Percentiles rank a stretch among this genome's conserved stretches.
These are phyloP conservation scores for Blastocrithidia nonstop DNA, from an alignment of 208 protist genomes.

Conservation along the genomic window DNA sequence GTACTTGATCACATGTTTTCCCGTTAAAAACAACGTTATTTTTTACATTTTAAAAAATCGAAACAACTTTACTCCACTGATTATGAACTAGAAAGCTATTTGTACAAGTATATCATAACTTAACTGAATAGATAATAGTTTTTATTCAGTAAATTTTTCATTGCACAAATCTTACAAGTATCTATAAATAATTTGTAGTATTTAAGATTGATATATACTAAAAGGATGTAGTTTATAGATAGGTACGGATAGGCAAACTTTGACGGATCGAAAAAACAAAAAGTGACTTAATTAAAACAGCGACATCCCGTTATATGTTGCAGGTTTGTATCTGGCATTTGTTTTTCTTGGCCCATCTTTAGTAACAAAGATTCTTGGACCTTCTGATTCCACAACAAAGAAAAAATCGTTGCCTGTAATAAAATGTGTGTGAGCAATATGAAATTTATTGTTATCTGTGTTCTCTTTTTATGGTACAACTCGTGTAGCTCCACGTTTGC, in stretches of 20 bases:
- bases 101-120: background rate
- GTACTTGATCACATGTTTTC: background rate
- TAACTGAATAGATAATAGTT: no score
- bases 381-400: slow-evolving; percentile 11
- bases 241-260: slow-evolving; percentile 32
- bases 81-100: background rate
- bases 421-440: slow-evolving; percentile 44
- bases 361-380: slow-evolving; percentile 12
- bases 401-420: slow-evolving; percentile 11
- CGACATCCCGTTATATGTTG: slow-evolving; percentile 35
- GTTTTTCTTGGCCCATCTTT: slow-evolving; percentile 20
- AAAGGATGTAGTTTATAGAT: slow-evolving; percentile 22
- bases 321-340: slow-evolving; percentile 25
- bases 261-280: slow-evolving; percentile 41
- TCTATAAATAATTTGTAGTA: background rate
- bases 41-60: background rate
- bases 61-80: background rate
- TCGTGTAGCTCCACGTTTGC: slow-evolving; percentile 22
- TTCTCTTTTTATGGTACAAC: slow-evolving; percentile 73
- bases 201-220: slow-evolving; percentile 1
- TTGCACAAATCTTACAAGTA: no score
- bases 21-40: background rate
- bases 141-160: no score
- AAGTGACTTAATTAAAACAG: slow-evolving; percentile 35
- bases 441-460: slow-evolving; percentile 81